Base-by-base conservation (phyloP, 805 yeast genomes). In the Blastobotrys terrestris region DNA sequence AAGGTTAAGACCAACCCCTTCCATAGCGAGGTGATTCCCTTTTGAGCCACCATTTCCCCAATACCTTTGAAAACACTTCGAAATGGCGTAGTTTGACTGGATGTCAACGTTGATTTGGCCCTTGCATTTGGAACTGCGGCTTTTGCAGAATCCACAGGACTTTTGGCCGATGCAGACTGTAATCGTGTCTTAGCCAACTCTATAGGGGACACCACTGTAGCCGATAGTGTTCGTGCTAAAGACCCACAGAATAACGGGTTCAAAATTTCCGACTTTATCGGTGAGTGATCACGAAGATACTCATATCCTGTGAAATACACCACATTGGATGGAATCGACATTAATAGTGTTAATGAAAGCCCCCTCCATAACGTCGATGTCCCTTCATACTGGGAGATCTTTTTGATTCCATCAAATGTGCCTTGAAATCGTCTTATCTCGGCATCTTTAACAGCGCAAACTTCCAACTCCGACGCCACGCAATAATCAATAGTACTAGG, bases 251-350 rank as follows among this genome's bases (percentile, higher is more conserved):
- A 21, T 44, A 92, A 68, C 1, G 99, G 97, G 58, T 87, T 89
- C 18, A 81, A 31, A 0, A 72, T 52, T 18, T 61, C 63, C 69
- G 68, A 56, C 5, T 64, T 61, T 19, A 86, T 60, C 0, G 89
- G 84, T 0, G 92, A 83, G n/a, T 74, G 69, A 61, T 88, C 96
- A 59, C 96, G 72, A 46, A 92, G 72, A 55, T 84, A 79, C 61
- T 94, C 99, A 66, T 94, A 94, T 0, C 97, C 96, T 1, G 95
- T 86, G 71, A 89, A 94, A 67, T 94, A 94, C 3, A 94, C 91
- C 55, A 94, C 86, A 60, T 92, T 94, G 0, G 97, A 79, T 1
- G 99, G 99, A 1, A 91, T 77, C 0, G 97, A 88, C 95, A 94
- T 94, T 14, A 64, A 44, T 16, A 94, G 70, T 0, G 95, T 88